Evolutionary conservation across 352 stramenopile species (phyloP).

Genomic region (Globisporangium takayamanum): DNA sequence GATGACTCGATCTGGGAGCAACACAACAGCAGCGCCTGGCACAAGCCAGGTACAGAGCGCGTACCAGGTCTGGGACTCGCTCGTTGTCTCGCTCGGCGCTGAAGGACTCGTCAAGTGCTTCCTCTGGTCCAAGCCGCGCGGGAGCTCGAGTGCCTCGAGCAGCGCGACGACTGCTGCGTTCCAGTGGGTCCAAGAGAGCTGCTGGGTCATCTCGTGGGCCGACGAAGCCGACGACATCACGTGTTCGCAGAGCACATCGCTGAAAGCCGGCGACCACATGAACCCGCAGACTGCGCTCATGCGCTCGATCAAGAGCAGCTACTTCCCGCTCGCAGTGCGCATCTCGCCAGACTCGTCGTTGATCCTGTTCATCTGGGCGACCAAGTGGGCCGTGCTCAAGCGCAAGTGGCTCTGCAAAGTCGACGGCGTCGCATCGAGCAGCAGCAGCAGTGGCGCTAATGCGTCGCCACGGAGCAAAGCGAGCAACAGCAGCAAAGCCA

Average conservation of each 20-base stretch:
- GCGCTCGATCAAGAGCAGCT: slow-evolving; percentile 75
- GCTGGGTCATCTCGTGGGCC: slow-evolving; percentile 82
- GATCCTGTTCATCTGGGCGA: slow-evolving; percentile 73
- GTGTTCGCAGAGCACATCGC: slow-evolving; percentile 74
- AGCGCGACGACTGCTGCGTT: slow-evolving; percentile 20
- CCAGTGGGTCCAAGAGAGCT: slow-evolving; percentile 71
- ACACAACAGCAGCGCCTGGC: no score
- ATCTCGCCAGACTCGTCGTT: slow-evolving; percentile 54
- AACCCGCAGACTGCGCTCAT: slow-evolving; percentile 74
- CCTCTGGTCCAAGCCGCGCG: slow-evolving; percentile 66
- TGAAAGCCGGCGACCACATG: slow-evolving; percentile 80
- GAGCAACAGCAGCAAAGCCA: slow-evolving; percentile 14
- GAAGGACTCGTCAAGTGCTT: slow-evolving; percentile 80
- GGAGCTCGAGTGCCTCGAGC: slow-evolving; percentile 7
- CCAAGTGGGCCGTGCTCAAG: slow-evolving; percentile 68
- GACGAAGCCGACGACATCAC: slow-evolving; percentile 80
- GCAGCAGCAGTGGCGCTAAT: slow-evolving; percentile 10
- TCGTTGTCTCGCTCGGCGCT: slow-evolving; percentile 67
- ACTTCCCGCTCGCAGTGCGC: slow-evolving; percentile 56
- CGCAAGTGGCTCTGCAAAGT: slow-evolving; percentile 73
- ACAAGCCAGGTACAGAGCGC: no score
- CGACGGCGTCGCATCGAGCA: slow-evolving; percentile 5
- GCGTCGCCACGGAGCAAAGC: slow-evolving; percentile 14
- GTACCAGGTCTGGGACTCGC: slow-evolving; percentile 47
- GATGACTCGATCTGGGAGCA: background rate